A percentile compares a stretch with the other conserved stretches of the same genome.
Conservation (phyloP, 192 early-diverging fungal species). For the Diversispora eburnea region DNA sequence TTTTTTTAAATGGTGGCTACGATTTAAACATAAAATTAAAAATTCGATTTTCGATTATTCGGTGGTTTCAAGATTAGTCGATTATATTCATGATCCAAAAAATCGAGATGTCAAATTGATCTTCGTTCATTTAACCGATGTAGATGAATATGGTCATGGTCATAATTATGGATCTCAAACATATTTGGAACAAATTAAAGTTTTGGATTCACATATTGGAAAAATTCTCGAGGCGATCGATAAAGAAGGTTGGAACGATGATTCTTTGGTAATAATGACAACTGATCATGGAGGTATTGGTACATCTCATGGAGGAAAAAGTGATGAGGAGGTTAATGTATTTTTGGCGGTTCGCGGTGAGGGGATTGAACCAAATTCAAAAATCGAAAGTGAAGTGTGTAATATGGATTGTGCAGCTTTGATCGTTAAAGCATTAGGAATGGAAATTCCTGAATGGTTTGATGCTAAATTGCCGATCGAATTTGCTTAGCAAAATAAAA, state of each 20-base stretch:
- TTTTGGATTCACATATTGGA: slow-evolving; percentile 11
- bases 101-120: slow-evolving; percentile 14
- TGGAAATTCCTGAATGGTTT: slow-evolving; percentile 21
- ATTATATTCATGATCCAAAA: slow-evolving; percentile 11
- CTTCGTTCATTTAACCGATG: slow-evolving; percentile 20
- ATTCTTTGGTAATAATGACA: slow-evolving; percentile 17
- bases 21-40: slow-evolving; percentile 13
- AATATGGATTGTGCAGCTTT: slow-evolving; percentile 29
- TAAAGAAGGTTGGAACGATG: slow-evolving; percentile 8
- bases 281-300: slow-evolving; percentile 28
- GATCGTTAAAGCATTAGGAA: slow-evolving; percentile 8
- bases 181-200: slow-evolving; percentile 20
- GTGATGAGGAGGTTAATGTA: slow-evolving; percentile 12
- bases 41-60: slow-evolving; percentile 1
- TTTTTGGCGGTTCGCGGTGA: slow-evolving; percentile 9
- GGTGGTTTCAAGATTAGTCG: not conserved
- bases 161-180: not conserved
- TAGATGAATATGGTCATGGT: slow-evolving; percentile 13
- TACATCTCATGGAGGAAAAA: slow-evolving; percentile 3
- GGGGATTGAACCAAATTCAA: slow-evolving; percentile 11
- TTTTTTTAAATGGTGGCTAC: not conserved
- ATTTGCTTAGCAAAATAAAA: not conserved
- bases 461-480: slow-evolving; percentile 17
- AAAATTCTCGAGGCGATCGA: slow-evolving; percentile 11
- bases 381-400: slow-evolving; percentile 1